Conservation (phyloP, 2,329 filamentous ascomycete genomes). For the Fusarium sp. region DNA sequence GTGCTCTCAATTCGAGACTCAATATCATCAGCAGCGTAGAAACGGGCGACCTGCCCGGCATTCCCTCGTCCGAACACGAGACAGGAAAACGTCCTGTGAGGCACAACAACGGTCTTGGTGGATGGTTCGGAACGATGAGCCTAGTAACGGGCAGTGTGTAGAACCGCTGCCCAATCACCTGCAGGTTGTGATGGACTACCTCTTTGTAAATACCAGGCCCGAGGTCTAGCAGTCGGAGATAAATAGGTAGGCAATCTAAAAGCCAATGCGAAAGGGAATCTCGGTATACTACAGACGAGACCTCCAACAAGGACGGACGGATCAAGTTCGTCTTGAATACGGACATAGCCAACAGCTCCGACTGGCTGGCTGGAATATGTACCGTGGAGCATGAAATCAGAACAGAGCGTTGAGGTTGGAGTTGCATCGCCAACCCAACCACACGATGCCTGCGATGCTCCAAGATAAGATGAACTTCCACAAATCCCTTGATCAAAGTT, state of each 20-base stretch:
- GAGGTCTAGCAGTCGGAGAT: background rate
- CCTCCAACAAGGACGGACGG: background rate
- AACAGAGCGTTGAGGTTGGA: background rate
- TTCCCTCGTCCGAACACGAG: background rate
- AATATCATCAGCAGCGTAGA: background rate
- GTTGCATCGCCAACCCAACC: background rate
- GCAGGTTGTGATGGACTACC: background rate
- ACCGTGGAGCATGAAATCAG: background rate
- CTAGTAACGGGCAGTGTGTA: constrained; percentile 7
- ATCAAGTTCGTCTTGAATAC: background rate
- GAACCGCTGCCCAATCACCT: background rate
- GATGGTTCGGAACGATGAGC: constrained; percentile 26
- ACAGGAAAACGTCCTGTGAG: constrained; percentile 13
- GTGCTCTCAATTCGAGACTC: background rate
- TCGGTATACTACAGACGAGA: constrained; percentile 5
- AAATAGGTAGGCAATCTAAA: constrained; percentile 12
- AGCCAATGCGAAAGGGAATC: constrained; percentile 9
- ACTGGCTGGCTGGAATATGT: background rate
- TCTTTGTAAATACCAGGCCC: background rate
- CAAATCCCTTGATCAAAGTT: constrained; percentile 11
- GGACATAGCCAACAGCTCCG: constrained; percentile 6
- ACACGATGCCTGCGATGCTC: background rate
- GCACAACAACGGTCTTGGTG: constrained; percentile 24
- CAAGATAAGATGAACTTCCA: constrained; percentile 17
- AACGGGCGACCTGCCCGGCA: too few species aligned